Percentiles rank a stretch among this genome's conserved stretches.
Conservation (phyloP, 2,329 filamentous ascomycete species). For the Ophiognomonia clavigignenti-juglandacearum region DNA sequence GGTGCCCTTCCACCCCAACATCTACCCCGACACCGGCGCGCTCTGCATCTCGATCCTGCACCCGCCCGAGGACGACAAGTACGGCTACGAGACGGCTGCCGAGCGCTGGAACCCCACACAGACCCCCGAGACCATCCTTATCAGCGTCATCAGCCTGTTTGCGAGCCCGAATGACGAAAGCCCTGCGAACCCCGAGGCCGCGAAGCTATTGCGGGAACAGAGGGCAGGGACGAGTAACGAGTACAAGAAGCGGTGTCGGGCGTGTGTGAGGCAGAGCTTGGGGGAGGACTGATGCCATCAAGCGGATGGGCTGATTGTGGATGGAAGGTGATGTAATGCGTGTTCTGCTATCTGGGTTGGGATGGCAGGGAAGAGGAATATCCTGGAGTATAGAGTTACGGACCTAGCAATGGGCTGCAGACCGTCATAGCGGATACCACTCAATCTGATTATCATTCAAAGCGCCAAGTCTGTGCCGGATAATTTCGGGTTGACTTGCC, state of each 20-base stretch:
- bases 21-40: conserved; percentile 72
- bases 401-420: neutral
- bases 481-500: too few species aligned
- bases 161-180: conserved; percentile 92
- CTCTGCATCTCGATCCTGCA: conserved; percentile 98
- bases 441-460: too few species aligned
- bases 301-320: too few species aligned
- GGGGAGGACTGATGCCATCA: conserved; percentile 57
- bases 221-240: conserved; percentile 55
- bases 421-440: neutral
- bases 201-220: conserved; percentile 81
- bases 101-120: conserved; percentile 96
- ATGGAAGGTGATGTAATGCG: too few species aligned
- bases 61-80: conserved; percentile 88
- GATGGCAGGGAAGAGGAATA: neutral
- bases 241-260: conserved; percentile 73
- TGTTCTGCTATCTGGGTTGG: neutral
- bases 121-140: conserved; percentile 86
- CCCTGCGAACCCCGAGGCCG: conserved; percentile 92
- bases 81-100: conserved; percentile 83
- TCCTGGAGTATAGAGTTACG: neutral
- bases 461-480: too few species aligned
- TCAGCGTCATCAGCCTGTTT: conserved; percentile 89
- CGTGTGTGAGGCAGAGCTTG: conserved; percentile 75
- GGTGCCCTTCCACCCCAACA: conserved; percentile 88